Evolutionary conservation across 2,329 filamentous ascomycete genomes (phyloP), one percentile per base, ranked within the genome.

Genomic region (Penicillium janthinellum): DNA sequence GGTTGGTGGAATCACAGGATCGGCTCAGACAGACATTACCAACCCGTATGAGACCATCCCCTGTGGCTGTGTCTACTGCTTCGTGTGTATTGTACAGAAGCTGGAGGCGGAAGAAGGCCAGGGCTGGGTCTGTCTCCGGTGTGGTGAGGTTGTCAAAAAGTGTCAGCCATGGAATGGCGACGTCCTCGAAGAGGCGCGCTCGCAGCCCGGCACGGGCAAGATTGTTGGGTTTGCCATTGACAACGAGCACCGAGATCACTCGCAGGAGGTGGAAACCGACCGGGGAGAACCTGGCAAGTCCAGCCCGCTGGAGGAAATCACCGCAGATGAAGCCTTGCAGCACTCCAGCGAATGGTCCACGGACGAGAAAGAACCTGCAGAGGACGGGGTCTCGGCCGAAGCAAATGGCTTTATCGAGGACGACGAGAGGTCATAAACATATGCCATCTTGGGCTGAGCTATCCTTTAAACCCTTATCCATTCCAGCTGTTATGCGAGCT

Each of bases 41-140:
- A 99, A 98, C 73, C 93, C 95, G 0, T 99, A 99, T 74, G 92
- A 96, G 77, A 87, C 92, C 0, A 86, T 93, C 2, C 89, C 92
- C 0, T 99, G 95, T 70, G 90, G 90, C 0, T 96, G 93, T 75
- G 83, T 97, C 60, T 99, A 98, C 78, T 99, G 95, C 77, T 99
- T 96, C 73, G 91, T 96, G 17, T 99, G 95, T 71, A 78, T 98
- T n/a, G 92, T 93, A 3, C 91, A 92, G 59, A 87, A 91, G 60
- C 83, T 99, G 45, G 94, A 97, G 76, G 87, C 89, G 5, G 94
- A 98, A 76, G 94, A 97, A 73, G 95, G 94, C 35, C 92, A 97
- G 71, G 94, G 94, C 2, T 97, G 93, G 92, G 85, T 87, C 11
- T 99, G 95, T 77, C 79, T 99, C 49, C 85, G 95, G 20, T 99